Evolutionary conservation across 2,329 filamentous ascomycete genomes (phyloP), one percentile per base, ranked within the genome.

Genomic region (Hymenoscyphus scutula): DNA sequence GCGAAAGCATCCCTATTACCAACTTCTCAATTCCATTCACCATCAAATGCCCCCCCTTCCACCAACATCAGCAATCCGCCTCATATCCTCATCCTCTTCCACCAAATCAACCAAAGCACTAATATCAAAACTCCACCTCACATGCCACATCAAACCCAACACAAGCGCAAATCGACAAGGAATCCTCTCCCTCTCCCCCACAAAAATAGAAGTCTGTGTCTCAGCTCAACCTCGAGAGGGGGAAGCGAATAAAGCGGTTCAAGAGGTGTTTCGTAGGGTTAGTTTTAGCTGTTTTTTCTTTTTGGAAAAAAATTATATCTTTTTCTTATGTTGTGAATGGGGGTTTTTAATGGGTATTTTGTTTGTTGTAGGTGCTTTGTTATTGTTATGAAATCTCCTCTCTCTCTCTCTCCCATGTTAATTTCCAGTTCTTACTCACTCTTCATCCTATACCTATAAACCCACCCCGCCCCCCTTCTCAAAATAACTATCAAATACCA

Each of bases 61-160:
- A n/a, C n/a, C n/a, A n/a, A n/a, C n/a, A n/a, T n/a, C 74, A 57
- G 72, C 79, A 55, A 76, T 83, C 57, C 77, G 78, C 55, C 83
- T 81, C 67, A 77, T 84, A 54, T 77, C 78, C 3, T 75, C 80
- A 56, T 80, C n/a, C n/a, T n/a, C n/a, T n/a, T n/a, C n/a, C n/a
- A n/a, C n/a, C n/a, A n/a, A n/a, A n/a, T n/a, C n/a, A n/a, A n/a
- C 79, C 58, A 84, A 81, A 62, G 77, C 79, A 25, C 70, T 76
- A 30, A 63, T 75, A 3, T 78, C 76, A 27, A 79, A 76, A 1
- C 73, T 91, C 19, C 83, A 87, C 60, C 76, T 91, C 34, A 79
- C 82, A 29, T 90, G 89, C 72, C 85, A 83, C 67, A 83, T 91
- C 62, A 90, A 89, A 65, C 86, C 89, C 0, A 86, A 87, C 3